phyloP scores from a whole-genome alignment of 2,329 filamentous ascomycete species.

The Trematosphaeria pertusa region DNA sequence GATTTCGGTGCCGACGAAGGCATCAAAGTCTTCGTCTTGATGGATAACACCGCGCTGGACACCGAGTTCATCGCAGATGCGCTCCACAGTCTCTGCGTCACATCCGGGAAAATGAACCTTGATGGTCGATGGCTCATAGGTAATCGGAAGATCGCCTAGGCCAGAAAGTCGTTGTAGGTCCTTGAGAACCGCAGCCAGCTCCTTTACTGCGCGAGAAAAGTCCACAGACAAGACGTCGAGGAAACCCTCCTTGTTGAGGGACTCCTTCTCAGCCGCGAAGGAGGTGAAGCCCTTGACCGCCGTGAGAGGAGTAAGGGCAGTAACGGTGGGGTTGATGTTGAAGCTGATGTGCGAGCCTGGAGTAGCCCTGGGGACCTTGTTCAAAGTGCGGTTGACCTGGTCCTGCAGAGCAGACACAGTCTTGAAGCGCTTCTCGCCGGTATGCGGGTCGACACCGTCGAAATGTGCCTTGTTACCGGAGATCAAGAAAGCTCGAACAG shows the following conservation, averaged over 20 bases:
- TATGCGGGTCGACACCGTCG: conserved; percentile 72
- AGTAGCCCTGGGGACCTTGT: conserved; percentile 60
- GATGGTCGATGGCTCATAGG: conserved; percentile 71
- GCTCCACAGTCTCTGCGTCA: conserved; percentile 80
- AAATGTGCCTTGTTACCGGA: conserved; percentile 88
- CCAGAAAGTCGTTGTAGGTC: conserved; percentile 80
- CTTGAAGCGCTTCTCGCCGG: conserved; percentile 81
- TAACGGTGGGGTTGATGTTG: conserved; percentile 85
- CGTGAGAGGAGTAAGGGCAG: conserved; percentile 77
- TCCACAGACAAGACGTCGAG: conserved; percentile 85
- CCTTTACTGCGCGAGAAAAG: conserved; percentile 85
- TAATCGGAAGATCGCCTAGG: conserved; percentile 84
- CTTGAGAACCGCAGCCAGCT: conserved; percentile 77
- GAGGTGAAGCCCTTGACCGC: conserved; percentile 62
- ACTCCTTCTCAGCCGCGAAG: conserved; percentile 54
- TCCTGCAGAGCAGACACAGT: conserved; percentile 77
- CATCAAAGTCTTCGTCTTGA: conserved; percentile 80
- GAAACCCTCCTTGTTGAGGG: conserved; percentile 81
- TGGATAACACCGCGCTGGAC: conserved; percentile 78
- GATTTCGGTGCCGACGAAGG: conserved; percentile 70
- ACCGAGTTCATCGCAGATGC: conserved; percentile 85
- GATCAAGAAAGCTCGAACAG: conserved; percentile 90
- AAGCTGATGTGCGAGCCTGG: conserved; percentile 91
- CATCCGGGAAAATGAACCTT: conserved; percentile 91
- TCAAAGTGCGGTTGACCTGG: conserved; percentile 72